phyloP scores from a whole-genome alignment of 106 monocot species.

The Gastrodia elata region DNA sequence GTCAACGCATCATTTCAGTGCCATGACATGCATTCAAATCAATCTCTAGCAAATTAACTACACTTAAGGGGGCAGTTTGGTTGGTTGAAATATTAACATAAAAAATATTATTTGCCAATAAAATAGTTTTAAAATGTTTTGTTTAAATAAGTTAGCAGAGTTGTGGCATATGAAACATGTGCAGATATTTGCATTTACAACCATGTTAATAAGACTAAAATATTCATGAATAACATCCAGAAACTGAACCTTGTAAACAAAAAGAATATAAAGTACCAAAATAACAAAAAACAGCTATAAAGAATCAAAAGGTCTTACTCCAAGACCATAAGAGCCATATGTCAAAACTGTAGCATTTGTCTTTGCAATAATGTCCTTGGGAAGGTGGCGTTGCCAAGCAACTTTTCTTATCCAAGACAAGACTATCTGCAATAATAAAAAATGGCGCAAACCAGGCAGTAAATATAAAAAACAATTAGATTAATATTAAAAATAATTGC shows the following conservation, averaged over 20 bases:
- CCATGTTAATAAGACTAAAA: neutral
- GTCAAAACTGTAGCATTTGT: slow-evolving; percentile 24
- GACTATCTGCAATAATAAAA: slow-evolving; percentile 14
- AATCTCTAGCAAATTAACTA: neutral
- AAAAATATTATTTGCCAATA: neutral
- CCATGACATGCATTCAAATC: neutral
- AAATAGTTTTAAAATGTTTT: neutral
- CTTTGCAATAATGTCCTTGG: slow-evolving; percentile 10
- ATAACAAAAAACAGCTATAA: neutral
- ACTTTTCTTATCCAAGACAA: slow-evolving; percentile 20
- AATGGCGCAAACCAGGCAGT: neutral
- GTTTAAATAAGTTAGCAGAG: neutral
- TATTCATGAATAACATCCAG: neutral
- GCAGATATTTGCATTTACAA: neutral
- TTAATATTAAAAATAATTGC: neutral
- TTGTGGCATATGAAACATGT: neutral
- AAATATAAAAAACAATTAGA: neutral
- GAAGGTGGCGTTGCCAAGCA: slow-evolving; percentile 11
- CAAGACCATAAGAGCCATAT: slow-evolving; percentile 29
- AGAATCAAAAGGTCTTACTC: slow-evolving; percentile 14
- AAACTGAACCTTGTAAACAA: neutral
- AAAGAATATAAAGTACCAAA: neutral
- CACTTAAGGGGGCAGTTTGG: neutral
- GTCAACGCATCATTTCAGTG: neutral
- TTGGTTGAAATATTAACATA: neutral